Conservation (phyloP, 495 filamentous ascomycete genomes). For the Penicillium taxi region DNA sequence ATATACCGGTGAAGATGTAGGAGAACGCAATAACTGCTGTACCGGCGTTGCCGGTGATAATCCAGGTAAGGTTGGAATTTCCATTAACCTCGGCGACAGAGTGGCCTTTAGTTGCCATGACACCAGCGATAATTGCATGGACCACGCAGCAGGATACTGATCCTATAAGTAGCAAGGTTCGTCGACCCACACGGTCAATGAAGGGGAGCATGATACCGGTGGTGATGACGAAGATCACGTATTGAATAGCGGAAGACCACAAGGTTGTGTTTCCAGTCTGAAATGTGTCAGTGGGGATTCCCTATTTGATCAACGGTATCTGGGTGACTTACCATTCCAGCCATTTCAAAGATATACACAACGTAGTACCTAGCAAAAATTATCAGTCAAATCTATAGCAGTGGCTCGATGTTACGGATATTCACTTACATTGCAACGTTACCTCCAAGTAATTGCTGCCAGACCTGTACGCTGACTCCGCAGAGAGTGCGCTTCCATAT, state of each 20-base stretch:
- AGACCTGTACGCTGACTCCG: conserved; percentile 57
- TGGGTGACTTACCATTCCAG: conserved; percentile 29
- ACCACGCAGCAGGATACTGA: conserved; percentile 57
- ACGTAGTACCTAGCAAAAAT: conserved; percentile 67
- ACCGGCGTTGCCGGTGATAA: conserved; percentile 52
- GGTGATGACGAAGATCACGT: conserved; percentile 67
- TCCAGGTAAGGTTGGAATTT: conserved; percentile 60
- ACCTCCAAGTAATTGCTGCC: conserved; percentile 62
- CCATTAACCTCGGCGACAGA: conserved; percentile 51
- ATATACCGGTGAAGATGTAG: conserved; percentile 71
- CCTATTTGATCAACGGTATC: background rate
- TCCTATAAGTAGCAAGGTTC: conserved; percentile 60
- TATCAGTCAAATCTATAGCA: too few species aligned
- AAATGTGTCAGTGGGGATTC: background rate
- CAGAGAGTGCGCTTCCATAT: conserved; percentile 69
- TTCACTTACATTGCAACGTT: conserved; percentile 65
- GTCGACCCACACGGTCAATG: conserved; percentile 69
- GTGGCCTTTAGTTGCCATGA: conserved; percentile 42
- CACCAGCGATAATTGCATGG: conserved; percentile 57
- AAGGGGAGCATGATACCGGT: conserved; percentile 60
- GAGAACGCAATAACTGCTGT: conserved; percentile 69
- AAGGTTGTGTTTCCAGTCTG: conserved; percentile 56
- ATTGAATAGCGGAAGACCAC: conserved; percentile 63
- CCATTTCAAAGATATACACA: conserved; percentile 66
- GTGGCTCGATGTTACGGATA: too few species aligned